Conservation (phyloP, 2,329 filamentous ascomycete genomes). For the Macrophomina pseudophaseolina region DNA sequence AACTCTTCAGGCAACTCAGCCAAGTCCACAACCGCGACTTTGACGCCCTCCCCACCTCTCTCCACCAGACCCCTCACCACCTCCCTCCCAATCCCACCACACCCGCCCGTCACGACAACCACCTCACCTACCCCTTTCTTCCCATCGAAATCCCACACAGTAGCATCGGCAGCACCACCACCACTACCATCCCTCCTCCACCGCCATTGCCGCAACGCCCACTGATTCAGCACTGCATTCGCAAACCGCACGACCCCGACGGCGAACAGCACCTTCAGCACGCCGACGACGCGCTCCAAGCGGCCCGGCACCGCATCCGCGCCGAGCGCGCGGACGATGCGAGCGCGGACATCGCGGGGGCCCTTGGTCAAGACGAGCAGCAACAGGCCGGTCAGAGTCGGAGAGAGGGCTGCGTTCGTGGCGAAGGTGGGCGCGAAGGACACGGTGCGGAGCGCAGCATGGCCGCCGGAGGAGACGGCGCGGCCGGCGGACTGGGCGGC, state of each 20-base stretch:
- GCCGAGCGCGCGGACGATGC: not conserved
- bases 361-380: constrained; percentile 12
- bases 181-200: not conserved
- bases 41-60: constrained; percentile 51
- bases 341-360: not conserved
- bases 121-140: constrained; percentile 30
- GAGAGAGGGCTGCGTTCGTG: constrained; percentile 10
- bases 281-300: constrained; percentile 30
- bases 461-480: not conserved
- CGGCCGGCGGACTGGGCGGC: not conserved
- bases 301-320: not conserved
- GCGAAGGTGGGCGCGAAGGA: not conserved
- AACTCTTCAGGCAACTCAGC: constrained; percentile 34
- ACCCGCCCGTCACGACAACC: constrained; percentile 38
- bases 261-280: constrained; percentile 39
- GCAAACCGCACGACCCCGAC: constrained; percentile 39
- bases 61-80: constrained; percentile 37
- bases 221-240: constrained; percentile 38
- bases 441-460: too few species aligned
- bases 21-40: constrained; percentile 36
- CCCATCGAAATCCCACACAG: constrained; percentile 19
- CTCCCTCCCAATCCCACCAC: constrained; percentile 38
- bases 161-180: not conserved
- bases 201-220: constrained; percentile 39
- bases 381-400: constrained; percentile 14